Evolutionary conservation across 352 stramenopile species (phyloP), one percentile per base, ranked within the genome.

Genomic region (Pythium periplocum): DNA sequence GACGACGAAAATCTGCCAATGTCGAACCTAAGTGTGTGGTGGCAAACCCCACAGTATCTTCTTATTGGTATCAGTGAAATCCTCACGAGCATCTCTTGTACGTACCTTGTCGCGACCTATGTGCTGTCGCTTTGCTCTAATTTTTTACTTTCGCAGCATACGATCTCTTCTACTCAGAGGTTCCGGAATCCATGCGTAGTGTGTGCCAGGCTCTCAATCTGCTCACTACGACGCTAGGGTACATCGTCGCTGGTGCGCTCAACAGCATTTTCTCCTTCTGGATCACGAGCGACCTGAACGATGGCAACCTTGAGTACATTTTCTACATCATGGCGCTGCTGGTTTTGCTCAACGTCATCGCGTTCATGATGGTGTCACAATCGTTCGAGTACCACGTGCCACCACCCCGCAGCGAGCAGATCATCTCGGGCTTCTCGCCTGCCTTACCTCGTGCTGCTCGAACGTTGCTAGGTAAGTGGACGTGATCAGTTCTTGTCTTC

Each of bases 141-240:
- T 26, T 26, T 2, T 34, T 4, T 56, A 10, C 37, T 17, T 61
- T 32, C 52, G 10, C 54, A 87, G 72, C 85, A 6, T 94, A 93
- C 68, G 85, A 93, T 61, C 62, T 97, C n/a, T 97, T 96, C 61
- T 97, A 96, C 64, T 93, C 85, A 12, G 86, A 97, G 62, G 88
- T 95, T 2, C 90, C 90, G 6, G 77, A 87, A 63, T 89, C 77
- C 32, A 96, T 97, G 89, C 79, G 89, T 46, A 96, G 87, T 53
- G 86, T 96, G 5, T 94, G 85, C 52, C 86, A 96, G 46, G 86
- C 89, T 6, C 74, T 96, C 6, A 97, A 97, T 54, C 45, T 97
- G 43, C 66, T 96, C 26, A 97, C 87, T 1, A 96, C 85, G 1
- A 95, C 90, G 45, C 71, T 97, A 30, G 88, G 88, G 3, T 93